Conservation (phyloP, 1,284 basidiomycete species). For the Hemileia vastatrix region DNA sequence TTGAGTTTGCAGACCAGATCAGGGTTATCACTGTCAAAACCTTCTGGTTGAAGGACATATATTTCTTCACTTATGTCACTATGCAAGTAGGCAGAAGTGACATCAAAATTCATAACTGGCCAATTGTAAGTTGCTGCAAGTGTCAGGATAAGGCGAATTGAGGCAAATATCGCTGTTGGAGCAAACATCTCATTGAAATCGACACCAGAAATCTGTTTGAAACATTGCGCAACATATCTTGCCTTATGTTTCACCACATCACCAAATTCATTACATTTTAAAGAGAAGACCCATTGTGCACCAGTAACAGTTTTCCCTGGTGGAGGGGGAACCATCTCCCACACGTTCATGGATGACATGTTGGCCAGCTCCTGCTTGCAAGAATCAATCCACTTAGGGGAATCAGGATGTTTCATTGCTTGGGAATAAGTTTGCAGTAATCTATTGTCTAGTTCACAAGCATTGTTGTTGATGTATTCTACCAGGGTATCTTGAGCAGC, state of each 20-base stretch:
- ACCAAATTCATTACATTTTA: neutral
- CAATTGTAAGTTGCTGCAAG: neutral
- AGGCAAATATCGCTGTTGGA: neutral
- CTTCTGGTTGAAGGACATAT: too few species aligned
- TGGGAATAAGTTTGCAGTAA: neutral
- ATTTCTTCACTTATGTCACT: too few species aligned
- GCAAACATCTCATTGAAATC: neutral
- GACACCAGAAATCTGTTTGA: neutral
- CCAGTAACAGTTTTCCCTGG: neutral
- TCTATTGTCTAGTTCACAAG: too few species aligned
- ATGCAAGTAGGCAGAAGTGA: too few species aligned
- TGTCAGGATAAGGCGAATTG: neutral
- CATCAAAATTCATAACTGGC: too few species aligned
- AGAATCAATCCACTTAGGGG: neutral
- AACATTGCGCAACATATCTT: neutral
- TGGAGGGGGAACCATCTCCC: neutral
- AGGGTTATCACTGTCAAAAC: too few species aligned
- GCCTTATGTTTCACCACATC: neutral
- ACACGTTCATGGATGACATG: neutral
- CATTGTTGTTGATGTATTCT: too few species aligned
- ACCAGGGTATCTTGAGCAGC: too few species aligned
- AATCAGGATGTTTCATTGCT: neutral
- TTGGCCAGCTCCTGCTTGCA: neutral
- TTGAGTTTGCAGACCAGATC: too few species aligned
- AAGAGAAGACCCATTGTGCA: neutral